Conservation (phyloP, 1,284 basidiomycete species). For the Rhodotorula glutinis region DNA sequence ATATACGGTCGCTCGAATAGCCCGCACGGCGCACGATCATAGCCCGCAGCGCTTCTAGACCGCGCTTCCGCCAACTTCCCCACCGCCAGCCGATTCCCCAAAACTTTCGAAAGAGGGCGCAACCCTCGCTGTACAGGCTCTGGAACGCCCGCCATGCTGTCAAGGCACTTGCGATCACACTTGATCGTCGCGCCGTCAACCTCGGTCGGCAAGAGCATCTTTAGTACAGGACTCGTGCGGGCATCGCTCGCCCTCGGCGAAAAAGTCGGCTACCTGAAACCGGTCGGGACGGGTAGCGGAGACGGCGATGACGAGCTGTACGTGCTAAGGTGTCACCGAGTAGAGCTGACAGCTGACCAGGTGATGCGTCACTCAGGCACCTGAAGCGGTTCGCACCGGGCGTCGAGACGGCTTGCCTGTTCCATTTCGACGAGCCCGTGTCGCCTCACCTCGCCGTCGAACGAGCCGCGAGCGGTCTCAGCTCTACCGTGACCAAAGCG, state of each 20-base stretch:
- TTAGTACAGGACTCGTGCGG: constrained; percentile 75
- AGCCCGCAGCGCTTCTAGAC: too few species aligned
- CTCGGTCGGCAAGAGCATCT: constrained; percentile 85
- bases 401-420: constrained; percentile 71
- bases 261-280: constrained; percentile 78
- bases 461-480: constrained; percentile 53
- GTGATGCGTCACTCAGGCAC: constrained; percentile 56
- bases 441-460: constrained; percentile 86
- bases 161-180: constrained; percentile 75
- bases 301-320: constrained; percentile 74
- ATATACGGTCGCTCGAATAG: too few species aligned
- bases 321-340: constrained; percentile 37
- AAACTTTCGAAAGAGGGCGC: too few species aligned
- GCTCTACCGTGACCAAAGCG: constrained; percentile 49
- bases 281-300: constrained; percentile 75
- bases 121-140: not conserved
- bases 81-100: too few species aligned
- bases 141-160: constrained; percentile 50
- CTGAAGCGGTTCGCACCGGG: constrained; percentile 58
- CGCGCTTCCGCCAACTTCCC: too few species aligned
- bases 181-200: constrained; percentile 90
- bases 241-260: constrained; percentile 55
- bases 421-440: constrained; percentile 80
- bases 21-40: too few species aligned
- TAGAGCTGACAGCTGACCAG: not conserved